Percentiles rank a stretch among this genome's conserved stretches.
Evolutionary conservation across 2,329 filamentous ascomycete genomes (phyloP).

Genomic region (Sclerotinia minor): DNA sequence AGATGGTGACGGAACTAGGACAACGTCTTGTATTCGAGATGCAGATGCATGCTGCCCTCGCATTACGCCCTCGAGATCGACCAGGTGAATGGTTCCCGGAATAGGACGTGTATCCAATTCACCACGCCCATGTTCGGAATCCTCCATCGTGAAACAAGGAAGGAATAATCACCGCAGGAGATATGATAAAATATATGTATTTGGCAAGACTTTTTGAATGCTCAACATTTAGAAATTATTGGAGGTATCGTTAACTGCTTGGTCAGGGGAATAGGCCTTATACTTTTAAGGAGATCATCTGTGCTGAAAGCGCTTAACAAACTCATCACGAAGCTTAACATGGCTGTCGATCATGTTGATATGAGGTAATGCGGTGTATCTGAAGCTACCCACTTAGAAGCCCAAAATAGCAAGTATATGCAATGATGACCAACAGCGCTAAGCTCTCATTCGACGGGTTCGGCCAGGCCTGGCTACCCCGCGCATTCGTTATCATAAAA

Average conservation of each 20-base stretch:
- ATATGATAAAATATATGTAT: not conserved
- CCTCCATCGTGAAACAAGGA: constrained; percentile 18
- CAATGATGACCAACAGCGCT: not conserved
- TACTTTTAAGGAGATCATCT: not conserved
- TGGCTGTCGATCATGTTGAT: constrained; percentile 12
- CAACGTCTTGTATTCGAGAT: constrained; percentile 38
- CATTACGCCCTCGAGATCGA: constrained; percentile 39
- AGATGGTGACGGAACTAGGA: constrained; percentile 41
- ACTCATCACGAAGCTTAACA: constrained; percentile 1
- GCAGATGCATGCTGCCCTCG: constrained; percentile 33
- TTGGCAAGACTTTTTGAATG: not conserved
- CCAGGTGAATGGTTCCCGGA: constrained; percentile 41
- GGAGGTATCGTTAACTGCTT: not conserved
- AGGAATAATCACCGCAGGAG: not conserved
- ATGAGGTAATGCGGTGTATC: constrained; percentile 20
- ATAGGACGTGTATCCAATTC: constrained; percentile 28
- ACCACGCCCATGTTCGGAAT: constrained; percentile 17
- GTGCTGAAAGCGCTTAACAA: not conserved
- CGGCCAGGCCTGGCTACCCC: not conserved
- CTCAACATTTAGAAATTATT: not conserved
- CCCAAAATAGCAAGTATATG: constrained; percentile 16
- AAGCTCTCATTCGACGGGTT: constrained; percentile 9
- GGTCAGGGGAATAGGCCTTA: not conserved
- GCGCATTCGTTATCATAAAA: constrained; percentile 3
- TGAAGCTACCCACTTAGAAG: constrained; percentile 11